Base-by-base conservation (phyloP, 495 filamentous ascomycete species). In the Oidiodendron maius region DNA sequence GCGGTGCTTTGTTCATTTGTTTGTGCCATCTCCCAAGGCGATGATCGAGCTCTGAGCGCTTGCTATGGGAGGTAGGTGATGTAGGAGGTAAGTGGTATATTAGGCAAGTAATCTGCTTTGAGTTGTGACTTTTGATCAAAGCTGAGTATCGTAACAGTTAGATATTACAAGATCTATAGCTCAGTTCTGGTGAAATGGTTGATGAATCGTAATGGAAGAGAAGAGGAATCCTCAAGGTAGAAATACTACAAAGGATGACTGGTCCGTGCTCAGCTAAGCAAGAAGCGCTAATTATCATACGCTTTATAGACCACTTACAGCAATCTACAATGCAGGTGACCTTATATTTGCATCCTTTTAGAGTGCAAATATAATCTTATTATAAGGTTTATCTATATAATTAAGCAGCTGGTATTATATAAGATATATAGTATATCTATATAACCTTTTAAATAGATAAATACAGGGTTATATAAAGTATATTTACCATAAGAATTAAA, bases 81-180 rank as follows among this genome's bases (percentile, higher is more conserved):
- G 37, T 40, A 40, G 37, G 37, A 40, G 37, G 37, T 40, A 40
- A 40, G 37, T 40, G 37, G 37, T 40, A 16, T 40, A 40, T 40
- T 9, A 40, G 37, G 37, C 37, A 40, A 40, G 37, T 40, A 40
- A 40, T 40, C 37, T 40, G 37, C 37, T 40, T 40, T 40, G 37
- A 40, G 37, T 40, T 40, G 37, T 40, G 37, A 40, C 37, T 40
- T 40, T 40, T 40, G 37, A 40, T 40, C 37, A 40, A 40, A 40
- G 37, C 37, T 40, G 37, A 40, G 37, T 40, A 40, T 40, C 37
- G 37, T 40, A 40, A 32, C 28, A 32, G 28, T 32, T 32, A n/a
- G 28, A 32, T 32, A n/a, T 32, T 32, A 32, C 28, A 32, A 32
- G 28, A 32, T 32, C 28, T 32, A 32, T 32, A 32, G 28, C 28